Evolutionary conservation across 2,329 filamentous ascomycete genomes (phyloP).

Genomic region (Zymoseptoria pseudotritici): DNA sequence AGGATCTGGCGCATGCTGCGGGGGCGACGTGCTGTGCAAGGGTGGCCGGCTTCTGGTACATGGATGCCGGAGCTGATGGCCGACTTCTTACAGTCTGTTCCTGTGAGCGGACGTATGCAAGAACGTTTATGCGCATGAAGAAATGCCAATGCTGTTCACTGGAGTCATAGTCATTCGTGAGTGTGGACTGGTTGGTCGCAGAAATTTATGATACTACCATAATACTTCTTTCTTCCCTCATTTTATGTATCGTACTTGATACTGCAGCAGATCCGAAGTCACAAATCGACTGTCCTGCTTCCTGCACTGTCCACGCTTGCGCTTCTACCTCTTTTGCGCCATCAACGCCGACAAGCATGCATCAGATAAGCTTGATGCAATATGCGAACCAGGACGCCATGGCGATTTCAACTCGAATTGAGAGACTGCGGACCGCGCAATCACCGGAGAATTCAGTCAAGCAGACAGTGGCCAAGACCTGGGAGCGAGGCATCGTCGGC

Average conservation of each 20-base stretch:
- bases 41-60: neutral
- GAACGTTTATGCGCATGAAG: neutral
- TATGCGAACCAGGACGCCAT: neutral
- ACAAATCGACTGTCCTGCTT: neutral
- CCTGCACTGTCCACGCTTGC: neutral
- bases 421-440: neutral
- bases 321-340: neutral
- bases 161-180: no score
- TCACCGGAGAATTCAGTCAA: no score
- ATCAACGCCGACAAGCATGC: neutral
- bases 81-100: neutral
- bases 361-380: neutral
- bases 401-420: neutral
- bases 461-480: no score
- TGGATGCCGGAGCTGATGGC: neutral
- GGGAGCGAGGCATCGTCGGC: no score
- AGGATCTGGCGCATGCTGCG: neutral
- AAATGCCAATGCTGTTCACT: neutral
- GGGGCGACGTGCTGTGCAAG: neutral
- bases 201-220: neutral
- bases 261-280: neutral
- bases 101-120: neutral
- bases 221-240: neutral
- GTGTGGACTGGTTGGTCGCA: neutral
- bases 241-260: neutral